Conservation (phyloP, 2,329 filamentous ascomycete species). For the Clonostachys rhizophaga region DNA sequence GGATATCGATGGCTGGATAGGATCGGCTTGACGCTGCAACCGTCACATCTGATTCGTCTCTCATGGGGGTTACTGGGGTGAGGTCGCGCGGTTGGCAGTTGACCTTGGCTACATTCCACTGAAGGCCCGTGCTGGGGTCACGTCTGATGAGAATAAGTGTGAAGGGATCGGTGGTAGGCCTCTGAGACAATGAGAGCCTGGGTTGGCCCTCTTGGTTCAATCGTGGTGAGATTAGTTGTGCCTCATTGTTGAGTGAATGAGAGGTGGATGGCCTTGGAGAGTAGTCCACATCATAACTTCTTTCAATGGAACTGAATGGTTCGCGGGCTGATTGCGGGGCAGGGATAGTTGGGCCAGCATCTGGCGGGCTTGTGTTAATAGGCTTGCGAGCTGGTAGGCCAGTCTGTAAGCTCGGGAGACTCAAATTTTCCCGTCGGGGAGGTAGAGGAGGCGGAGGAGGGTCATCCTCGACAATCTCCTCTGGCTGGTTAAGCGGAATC, state of each 20-base stretch:
- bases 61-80: neutral
- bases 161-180: slow-evolving; percentile 24
- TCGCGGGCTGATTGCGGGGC: too few species aligned
- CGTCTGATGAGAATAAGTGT: slow-evolving; percentile 66
- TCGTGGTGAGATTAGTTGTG: too few species aligned
- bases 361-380: neutral
- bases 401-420: neutral
- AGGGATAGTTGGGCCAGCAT: too few species aligned
- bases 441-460: too few species aligned
- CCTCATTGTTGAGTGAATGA: too few species aligned
- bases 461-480: too few species aligned
- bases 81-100: slow-evolving; percentile 44
- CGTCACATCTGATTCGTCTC: neutral
- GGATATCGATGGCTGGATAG: slow-evolving; percentile 44
- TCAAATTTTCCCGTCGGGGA: neutral
- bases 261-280: too few species aligned
- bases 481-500: too few species aligned
- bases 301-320: too few species aligned
- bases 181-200: too few species aligned
- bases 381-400: slow-evolving; percentile 1
- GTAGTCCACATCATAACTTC: too few species aligned
- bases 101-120: slow-evolving; percentile 73
- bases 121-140: slow-evolving; percentile 61
- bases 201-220: too few species aligned
- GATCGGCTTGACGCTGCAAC: neutral